phyloP scores from a whole-genome alignment of 2,329 filamentous ascomycete species.

The Talaromyces sp. region DNA sequence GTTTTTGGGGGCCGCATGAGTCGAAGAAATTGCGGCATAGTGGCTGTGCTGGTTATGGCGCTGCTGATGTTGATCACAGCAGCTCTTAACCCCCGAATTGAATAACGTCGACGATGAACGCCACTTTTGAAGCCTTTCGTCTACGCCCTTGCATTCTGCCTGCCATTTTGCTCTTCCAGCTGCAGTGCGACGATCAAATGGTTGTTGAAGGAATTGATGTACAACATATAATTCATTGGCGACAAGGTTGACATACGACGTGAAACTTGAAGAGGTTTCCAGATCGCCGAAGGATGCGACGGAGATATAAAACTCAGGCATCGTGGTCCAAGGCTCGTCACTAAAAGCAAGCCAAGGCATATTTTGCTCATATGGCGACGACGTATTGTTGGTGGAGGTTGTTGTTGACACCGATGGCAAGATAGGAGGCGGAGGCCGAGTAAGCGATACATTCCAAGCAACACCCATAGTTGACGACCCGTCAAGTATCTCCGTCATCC shows the following conservation, averaged over 20 bases:
- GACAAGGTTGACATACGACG: slow-evolving; percentile 2
- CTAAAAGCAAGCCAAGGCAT: background rate
- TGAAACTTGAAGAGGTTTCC: background rate
- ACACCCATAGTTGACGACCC: slow-evolving; percentile 32
- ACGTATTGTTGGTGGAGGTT: background rate
- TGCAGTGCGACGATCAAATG: slow-evolving; percentile 6
- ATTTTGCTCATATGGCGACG: background rate
- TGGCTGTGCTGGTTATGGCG: background rate
- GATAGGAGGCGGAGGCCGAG: slow-evolving; percentile 8
- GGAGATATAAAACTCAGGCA: background rate
- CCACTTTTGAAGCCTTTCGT: slow-evolving; percentile 7
- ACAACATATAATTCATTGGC: slow-evolving; percentile 7
- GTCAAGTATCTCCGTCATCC: slow-evolving; percentile 38
- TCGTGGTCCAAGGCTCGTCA: background rate
- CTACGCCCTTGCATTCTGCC: slow-evolving; percentile 3
- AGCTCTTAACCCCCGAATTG: background rate
- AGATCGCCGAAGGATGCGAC: background rate
- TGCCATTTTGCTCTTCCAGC: slow-evolving; percentile 6
- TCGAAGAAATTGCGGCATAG: background rate
- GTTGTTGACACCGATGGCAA: background rate
- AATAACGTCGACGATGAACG: background rate
- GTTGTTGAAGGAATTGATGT: slow-evolving; percentile 8
- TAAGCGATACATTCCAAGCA: slow-evolving; percentile 24
- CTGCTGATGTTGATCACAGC: background rate
- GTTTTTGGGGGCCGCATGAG: background rate